Evolutionary conservation across 768 basidiomycete genomes (phyloP).

Genomic region (Tulasnella sp.): DNA sequence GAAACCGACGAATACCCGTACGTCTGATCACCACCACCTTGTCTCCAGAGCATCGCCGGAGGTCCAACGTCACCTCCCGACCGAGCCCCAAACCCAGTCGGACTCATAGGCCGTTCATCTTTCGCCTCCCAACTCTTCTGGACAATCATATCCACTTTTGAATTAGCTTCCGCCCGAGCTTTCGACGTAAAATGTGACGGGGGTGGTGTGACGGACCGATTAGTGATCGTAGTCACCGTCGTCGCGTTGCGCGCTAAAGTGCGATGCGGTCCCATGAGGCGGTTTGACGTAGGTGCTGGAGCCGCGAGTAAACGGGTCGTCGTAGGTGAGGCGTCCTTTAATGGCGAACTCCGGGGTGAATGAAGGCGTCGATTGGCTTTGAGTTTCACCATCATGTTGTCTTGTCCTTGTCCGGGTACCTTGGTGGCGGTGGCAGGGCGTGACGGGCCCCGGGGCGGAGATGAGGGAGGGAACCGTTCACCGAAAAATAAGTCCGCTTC

Average conservation of each 20-base stretch:
- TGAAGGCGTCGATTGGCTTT: background rate
- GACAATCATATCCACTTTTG: constrained; percentile 14
- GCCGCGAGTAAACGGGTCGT: background rate
- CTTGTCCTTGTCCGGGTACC: background rate
- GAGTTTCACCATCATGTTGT: background rate
- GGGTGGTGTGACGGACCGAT: constrained; percentile 6
- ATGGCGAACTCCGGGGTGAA: background rate
- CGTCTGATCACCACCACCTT: background rate
- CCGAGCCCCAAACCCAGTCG: constrained; percentile 14
- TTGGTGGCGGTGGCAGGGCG: constrained; percentile 5
- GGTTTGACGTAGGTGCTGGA: background rate
- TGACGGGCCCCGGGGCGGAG: background rate
- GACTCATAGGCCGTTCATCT: constrained; percentile 5
- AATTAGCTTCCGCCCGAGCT: constrained; percentile 9
- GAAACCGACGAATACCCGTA: constrained; percentile 10
- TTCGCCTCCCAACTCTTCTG: constrained; percentile 1
- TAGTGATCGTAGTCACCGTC: constrained; percentile 4
- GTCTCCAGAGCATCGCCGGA: background rate
- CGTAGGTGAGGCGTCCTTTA: background rate
- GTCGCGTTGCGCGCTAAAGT: background rate
- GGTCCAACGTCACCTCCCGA: background rate
- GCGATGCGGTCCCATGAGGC: constrained; percentile 3
- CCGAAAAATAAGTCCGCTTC: constrained; percentile 5
- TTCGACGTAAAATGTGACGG: constrained; percentile 13
- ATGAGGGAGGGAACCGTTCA: background rate